A percentile compares a stretch with the other conserved stretches of the same genome.
These are phyloP conservation scores for Fraxinus paxiana DNA, from an alignment of 305 asterid genomes.

Conservation along the genomic window DNA sequence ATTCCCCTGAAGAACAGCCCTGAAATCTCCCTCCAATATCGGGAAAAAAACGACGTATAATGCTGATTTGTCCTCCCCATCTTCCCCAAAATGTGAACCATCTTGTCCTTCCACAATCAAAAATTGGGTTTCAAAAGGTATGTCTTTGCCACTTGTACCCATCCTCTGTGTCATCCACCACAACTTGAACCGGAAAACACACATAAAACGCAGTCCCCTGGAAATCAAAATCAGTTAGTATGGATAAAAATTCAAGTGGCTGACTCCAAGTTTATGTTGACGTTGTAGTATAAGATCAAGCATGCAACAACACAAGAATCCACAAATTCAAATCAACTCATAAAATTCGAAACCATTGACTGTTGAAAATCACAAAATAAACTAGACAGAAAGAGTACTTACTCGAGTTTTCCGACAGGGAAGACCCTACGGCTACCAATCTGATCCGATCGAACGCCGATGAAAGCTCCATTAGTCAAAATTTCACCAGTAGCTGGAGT, in stretches of 20 bases:
- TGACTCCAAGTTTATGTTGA: not conserved
- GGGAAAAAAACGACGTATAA: constrained; percentile 73
- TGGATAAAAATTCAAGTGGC: not conserved
- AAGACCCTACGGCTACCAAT: constrained; percentile 64
- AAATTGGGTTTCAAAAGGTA: constrained; percentile 88
- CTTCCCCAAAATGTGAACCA: constrained; percentile 43
- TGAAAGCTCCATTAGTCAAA: constrained; percentile 60
- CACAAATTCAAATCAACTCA: constrained; percentile 2
- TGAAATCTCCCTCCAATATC: constrained; percentile 79
- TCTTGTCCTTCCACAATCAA: constrained; percentile 69
- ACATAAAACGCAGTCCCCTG: constrained; percentile 86
- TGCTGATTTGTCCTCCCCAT: constrained; percentile 36
- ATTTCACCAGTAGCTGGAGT: constrained; percentile 68
- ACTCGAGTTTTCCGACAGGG: constrained; percentile 77
- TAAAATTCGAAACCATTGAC: not conserved
- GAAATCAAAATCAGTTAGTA: not conserved
- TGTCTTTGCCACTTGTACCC: constrained; percentile 64
- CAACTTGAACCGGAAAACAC: constrained; percentile 80
- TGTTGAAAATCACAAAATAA: not conserved
- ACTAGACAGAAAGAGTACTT: constrained; percentile 5
- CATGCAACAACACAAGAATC: not conserved
- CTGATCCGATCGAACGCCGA: constrained; percentile 69
- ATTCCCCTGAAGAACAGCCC: constrained; percentile 92
- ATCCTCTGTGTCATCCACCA: constrained; percentile 99
- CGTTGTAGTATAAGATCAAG: not conserved